These are phyloP conservation scores for Coemansia sp. DNA, from an alignment of 192 early-diverging fungal species.

Conservation along the genomic window DNA sequence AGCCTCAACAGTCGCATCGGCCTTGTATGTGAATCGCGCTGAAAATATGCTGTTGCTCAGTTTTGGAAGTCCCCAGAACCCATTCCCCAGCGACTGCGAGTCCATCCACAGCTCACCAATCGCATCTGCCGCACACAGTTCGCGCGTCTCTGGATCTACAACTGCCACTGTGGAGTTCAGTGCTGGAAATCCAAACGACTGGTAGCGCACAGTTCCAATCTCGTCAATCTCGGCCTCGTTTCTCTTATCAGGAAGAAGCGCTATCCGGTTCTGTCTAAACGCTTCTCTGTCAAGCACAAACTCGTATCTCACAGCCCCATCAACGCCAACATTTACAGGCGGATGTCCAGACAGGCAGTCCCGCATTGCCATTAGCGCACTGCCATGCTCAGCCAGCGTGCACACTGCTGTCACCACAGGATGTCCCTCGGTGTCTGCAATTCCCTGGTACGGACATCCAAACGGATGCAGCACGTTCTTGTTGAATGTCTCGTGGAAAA, in stretches of 20 bases:
- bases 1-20: conserved; percentile 8
- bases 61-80: conserved; percentile 78
- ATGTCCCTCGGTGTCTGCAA: conserved; percentile 35
- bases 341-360: conserved; percentile 53
- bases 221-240: conserved; percentile 31
- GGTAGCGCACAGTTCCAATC: conserved; percentile 45
- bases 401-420: conserved; percentile 66
- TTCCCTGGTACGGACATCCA: conserved; percentile 51
- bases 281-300: conserved; percentile 72
- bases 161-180: conserved; percentile 65
- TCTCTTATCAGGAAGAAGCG: conserved; percentile 52
- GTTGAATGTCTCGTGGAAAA: conserved; percentile 57
- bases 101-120: conserved; percentile 88
- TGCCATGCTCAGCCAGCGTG: conserved; percentile 74
- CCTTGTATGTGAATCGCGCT: conserved; percentile 52
- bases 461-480: conserved; percentile 49
- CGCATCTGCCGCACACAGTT: conserved; percentile 68
- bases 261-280: conserved; percentile 61
- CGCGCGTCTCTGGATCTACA: conserved; percentile 79
- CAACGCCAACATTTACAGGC: background rate
- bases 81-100: conserved; percentile 68
- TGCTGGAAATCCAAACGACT: conserved; percentile 45
- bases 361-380: conserved; percentile 70
- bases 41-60: conserved; percentile 74
- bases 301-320: conserved; percentile 22